Conservation (phyloP, 1,284 basidiomycete genomes). For the Coriolopsis trogii region DNA sequence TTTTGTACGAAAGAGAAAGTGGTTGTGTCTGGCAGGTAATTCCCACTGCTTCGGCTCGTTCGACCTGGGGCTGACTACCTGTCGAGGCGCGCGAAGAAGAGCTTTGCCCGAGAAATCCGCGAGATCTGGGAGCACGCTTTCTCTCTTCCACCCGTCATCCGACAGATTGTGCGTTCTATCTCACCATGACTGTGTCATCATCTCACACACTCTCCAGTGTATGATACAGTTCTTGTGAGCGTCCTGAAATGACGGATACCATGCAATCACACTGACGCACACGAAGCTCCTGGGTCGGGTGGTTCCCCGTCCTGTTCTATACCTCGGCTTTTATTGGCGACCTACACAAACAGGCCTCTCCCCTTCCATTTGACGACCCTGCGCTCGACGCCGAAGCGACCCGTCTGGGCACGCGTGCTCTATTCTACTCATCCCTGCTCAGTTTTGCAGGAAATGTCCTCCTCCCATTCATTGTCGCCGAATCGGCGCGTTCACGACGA, state of each 20-base stretch:
- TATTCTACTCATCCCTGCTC: slow-evolving; percentile 79
- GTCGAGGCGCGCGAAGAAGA: slow-evolving; percentile 39
- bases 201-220: slow-evolving; percentile 47
- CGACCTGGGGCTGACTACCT: neutral
- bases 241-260: slow-evolving; percentile 3
- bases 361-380: slow-evolving; percentile 35
- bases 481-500: slow-evolving; percentile 30
- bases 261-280: slow-evolving; percentile 10
- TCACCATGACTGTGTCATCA: slow-evolving; percentile 7
- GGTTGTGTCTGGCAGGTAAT: slow-evolving; percentile 52
- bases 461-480: slow-evolving; percentile 71
- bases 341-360: slow-evolving; percentile 65
- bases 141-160: slow-evolving; percentile 74
- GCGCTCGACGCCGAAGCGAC: slow-evolving; percentile 47
- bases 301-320: slow-evolving; percentile 92
- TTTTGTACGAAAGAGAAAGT: slow-evolving; percentile 79
- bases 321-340: slow-evolving; percentile 87
- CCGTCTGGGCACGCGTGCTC: slow-evolving; percentile 81
- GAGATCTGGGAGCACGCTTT: slow-evolving; percentile 73
- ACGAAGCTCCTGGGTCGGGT: slow-evolving; percentile 74
- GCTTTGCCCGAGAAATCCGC: slow-evolving; percentile 53
- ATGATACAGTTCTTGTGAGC: slow-evolving; percentile 88
- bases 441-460: slow-evolving; percentile 71
- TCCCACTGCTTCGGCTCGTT: neutral
- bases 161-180: slow-evolving; percentile 70